A percentile compares a stretch with the other conserved stretches of the same genome.
These are phyloP conservation scores for Exophiala spinifera DNA, from an alignment of 2,329 filamentous ascomycete species.

Conservation along the genomic window DNA sequence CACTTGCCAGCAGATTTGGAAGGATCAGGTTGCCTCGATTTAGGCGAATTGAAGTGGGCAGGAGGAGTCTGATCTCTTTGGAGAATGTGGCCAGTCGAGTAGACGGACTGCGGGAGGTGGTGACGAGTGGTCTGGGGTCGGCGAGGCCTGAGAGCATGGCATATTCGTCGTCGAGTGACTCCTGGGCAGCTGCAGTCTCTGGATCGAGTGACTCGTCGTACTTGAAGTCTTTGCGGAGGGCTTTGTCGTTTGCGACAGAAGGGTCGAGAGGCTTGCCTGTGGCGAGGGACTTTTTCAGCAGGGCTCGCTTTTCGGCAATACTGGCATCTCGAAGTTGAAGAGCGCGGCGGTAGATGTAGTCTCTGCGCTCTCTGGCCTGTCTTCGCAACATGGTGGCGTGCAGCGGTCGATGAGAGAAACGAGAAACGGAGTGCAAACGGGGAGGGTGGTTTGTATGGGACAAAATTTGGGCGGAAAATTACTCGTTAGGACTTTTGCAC, in stretches of 20 bases:
- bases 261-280: constrained; percentile 83
- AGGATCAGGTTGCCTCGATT: constrained; percentile 90
- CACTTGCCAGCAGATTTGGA: constrained; percentile 77
- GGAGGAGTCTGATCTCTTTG: constrained; percentile 80
- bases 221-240: constrained; percentile 80
- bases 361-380: constrained; percentile 74
- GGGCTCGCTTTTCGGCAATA: constrained; percentile 84
- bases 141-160: constrained; percentile 84
- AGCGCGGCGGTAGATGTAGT: constrained; percentile 88
- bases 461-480: constrained; percentile 13
- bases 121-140: constrained; percentile 84
- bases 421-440: background rate
- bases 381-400: constrained; percentile 47
- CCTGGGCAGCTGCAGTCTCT: constrained; percentile 82
- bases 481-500: constrained; percentile 11
- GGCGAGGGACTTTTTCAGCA: constrained; percentile 80
- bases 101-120: constrained; percentile 84
- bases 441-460: background rate
- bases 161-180: constrained; percentile 87
- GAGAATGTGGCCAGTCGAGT: constrained; percentile 82
- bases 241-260: constrained; percentile 79
- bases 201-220: constrained; percentile 83
- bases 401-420: background rate
- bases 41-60: constrained; percentile 81
- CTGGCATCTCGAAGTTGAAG: constrained; percentile 86